Base-by-base conservation (phyloP, 768 basidiomycete genomes). In the Nevesoporus exiguus region DNA sequence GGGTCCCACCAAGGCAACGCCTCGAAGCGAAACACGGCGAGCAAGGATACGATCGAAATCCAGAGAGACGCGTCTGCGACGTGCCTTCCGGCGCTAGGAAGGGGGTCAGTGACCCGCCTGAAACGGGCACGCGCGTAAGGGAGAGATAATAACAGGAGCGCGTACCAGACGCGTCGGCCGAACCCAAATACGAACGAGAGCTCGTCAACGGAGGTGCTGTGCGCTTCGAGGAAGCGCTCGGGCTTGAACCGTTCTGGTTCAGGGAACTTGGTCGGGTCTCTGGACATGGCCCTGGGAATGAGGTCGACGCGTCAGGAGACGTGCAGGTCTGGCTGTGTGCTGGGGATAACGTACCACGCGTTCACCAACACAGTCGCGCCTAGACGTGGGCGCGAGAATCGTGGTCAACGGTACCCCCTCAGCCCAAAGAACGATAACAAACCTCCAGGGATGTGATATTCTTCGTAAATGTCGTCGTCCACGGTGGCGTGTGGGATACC, bases 401-500 rank as follows among this genome's bases (percentile, higher is more conserved):
- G 42, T 2, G 15, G 15, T 57, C 13, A 31, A 25, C 21, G 7
- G 42, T 31, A 2, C 34, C 7, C 19, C 39, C 27, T 53, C 34
- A 49, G 13, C 42, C 41, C 19, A 41, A 44, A 24, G 19, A 34
- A 21, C 37, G 30, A 41, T 13, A 21, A 34, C 24, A 76, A 66
- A 58, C 80, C 82, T 57, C 74, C 73, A 10, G 83, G 81, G 40
- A 85, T 84, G 7, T 78, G 58, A 51, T 78, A 78, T 21, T 76
- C 73, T 43, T 72, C 66, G 54, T 78, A 78, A 15, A 71, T 51
- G 47, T 76, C 78, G 50, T 77, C 75, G 33, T 71, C 61, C 2
- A 74, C 73, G 4, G 63, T 55, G 15, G 62, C 56, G 46, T 73
- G 74, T 7, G 70, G 66, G n/a, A 71, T 51, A 5, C 67, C 70